phyloP scores from a whole-genome alignment of 306 rosid genomes.

The Canavalia ensiformis region DNA sequence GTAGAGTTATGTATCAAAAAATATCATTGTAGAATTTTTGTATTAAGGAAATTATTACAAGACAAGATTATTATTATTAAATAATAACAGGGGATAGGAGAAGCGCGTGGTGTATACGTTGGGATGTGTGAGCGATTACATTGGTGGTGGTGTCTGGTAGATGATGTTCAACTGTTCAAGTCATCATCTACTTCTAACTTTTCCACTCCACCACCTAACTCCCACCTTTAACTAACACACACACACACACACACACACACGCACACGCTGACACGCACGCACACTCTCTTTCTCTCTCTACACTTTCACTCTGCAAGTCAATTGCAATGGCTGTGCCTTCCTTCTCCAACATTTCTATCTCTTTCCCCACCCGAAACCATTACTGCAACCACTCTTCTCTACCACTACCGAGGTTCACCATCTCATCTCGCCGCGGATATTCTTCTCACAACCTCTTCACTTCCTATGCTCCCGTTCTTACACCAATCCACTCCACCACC shows the following conservation, averaged over 20 bases:
- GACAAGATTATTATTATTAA: no score
- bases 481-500: conserved; percentile 19
- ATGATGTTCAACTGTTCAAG: no score
- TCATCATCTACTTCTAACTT: no score
- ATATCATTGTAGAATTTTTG: no score
- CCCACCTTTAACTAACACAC: background rate
- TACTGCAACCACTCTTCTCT: conserved; percentile 37
- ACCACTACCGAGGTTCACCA: conserved; percentile 40
- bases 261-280: background rate
- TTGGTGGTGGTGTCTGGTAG: no score
- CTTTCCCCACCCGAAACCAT: conserved; percentile 43
- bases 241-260: background rate
- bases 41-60: no score
- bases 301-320: background rate
- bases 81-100: no score
- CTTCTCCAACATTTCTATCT: conserved; percentile 59
- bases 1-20: no score
- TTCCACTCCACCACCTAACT: no score
- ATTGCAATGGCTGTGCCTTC: conserved; percentile 61
- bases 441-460: conserved; percentile 29
- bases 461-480: conserved; percentile 29
- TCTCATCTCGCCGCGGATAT: conserved; percentile 19
- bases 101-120: no score
- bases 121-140: no score
- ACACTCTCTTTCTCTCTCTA: background rate